phyloP scores from a whole-genome alignment of 139 green algal species.

The Closterium sp. region DNA sequence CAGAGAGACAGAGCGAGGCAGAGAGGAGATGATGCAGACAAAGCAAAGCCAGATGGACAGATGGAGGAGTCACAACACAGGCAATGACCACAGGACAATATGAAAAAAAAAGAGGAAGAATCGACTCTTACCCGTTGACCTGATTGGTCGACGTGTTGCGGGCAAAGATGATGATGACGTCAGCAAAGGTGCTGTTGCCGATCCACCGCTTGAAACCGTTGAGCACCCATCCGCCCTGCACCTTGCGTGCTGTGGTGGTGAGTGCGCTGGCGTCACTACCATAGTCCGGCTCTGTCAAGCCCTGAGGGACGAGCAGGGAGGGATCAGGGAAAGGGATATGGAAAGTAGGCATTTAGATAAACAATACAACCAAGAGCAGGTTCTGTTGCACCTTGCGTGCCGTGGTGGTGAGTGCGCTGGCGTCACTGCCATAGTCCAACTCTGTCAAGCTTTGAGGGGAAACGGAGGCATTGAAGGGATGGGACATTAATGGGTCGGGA shows the following conservation, averaged over 20 bases:
- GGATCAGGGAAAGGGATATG: neutral
- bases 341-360: too few species aligned
- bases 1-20: neutral
- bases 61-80: neutral
- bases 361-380: too few species aligned
- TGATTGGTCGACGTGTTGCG: conserved; percentile 45
- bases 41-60: neutral
- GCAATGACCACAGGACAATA: neutral
- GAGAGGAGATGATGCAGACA: too few species aligned
- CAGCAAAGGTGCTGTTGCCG: conserved; percentile 88
- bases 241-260: conserved; percentile 71
- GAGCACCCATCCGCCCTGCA: conserved; percentile 54
- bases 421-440: conserved; percentile 83
- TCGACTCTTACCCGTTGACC: conserved; percentile 45
- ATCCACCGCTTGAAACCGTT: conserved; percentile 95
- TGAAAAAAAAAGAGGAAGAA: neutral
- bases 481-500: too few species aligned
- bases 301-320: conserved; percentile 53
- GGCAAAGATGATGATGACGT: conserved; percentile 73
- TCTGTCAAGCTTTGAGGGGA: conserved; percentile 80
- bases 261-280: conserved; percentile 81
- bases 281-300: conserved; percentile 86
- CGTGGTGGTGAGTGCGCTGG: conserved; percentile 70
- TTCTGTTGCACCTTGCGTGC: conserved; percentile 64
- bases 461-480: neutral